These are phyloP conservation scores for Hippophae rhamnoides DNA, from an alignment of 306 rosid species.

Conservation along the genomic window DNA sequence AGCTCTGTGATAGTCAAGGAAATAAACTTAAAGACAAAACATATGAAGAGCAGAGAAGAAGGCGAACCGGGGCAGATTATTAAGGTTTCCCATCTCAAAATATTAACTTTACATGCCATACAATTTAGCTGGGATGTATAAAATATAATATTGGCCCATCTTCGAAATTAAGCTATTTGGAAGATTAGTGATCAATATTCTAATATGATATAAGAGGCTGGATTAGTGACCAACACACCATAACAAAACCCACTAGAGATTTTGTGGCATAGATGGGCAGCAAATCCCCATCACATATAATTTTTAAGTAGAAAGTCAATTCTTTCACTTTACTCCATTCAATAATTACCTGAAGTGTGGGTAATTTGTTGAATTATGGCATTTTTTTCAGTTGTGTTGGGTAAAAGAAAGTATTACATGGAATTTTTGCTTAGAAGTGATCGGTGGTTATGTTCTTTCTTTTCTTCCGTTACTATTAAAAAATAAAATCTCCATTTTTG, in stretches of 20 bases:
- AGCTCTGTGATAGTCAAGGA: slow-evolving; percentile 64
- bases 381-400: background rate
- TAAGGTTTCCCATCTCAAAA: slow-evolving; percentile 44
- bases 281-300: background rate
- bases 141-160: too few relatives aligned
- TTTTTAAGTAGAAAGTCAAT: background rate
- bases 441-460: slow-evolving; percentile 1
- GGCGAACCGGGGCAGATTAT: slow-evolving; percentile 79
- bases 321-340: too few relatives aligned
- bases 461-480: slow-evolving; percentile 1
- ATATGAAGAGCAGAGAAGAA: slow-evolving; percentile 74
- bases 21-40: slow-evolving; percentile 80
- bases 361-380: too few relatives aligned
- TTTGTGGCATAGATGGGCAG: too few relatives aligned
- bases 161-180: too few relatives aligned
- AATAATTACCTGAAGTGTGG: too few relatives aligned
- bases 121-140: too few relatives aligned
- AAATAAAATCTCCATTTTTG: slow-evolving; percentile 1
- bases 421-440: slow-evolving; percentile 8
- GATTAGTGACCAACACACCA: too few relatives aligned
- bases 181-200: too few relatives aligned
- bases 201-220: too few relatives aligned
- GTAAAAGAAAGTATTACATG: background rate
- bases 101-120: background rate
- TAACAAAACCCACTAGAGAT: too few relatives aligned